Evolutionary conservation across 371 early-diverging fungal species (phyloP), one percentile per base, ranked within the genome.

Genomic region (Lichtheimia ramosa): DNA sequence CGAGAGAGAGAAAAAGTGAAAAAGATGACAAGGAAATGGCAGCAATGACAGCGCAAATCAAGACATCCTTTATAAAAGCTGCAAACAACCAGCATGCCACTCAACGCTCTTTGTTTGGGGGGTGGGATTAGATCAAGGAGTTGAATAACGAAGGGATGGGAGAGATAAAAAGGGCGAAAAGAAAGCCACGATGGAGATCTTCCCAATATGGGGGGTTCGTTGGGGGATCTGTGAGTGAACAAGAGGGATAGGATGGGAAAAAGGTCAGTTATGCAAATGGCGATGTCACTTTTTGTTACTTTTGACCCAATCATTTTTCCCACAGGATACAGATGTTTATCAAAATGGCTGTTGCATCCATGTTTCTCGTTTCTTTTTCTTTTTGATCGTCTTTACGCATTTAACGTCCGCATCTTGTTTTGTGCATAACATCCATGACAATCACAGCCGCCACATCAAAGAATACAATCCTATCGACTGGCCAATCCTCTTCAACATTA

Each of bases 41-140:
- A 56, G 56, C 20, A 55, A 25, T 40, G 48, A 52, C 18, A 63
- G 53, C 16, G 23, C n/a, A 61, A 50, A 24, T 24, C 34, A 41
- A 54, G 54, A 40, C 43, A 43, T 34, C 34, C 34, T 34, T 34
- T 34, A 34, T 16, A 27, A 28, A n/a, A 46, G 25, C 10, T 18
- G n/a, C 25, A 25, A 46, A 48, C 24, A 15, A 5, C n/a, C 24
- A 23, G 23, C 23, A 27, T 16, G 34, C 20, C 41, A 46, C 46
- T 43, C 34, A 13, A 52, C 28, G 27, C 27, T 52, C 52, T 24
- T 27, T 52, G 52, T 52, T 52, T 23, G 52, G 52, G 52, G 52
- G 52, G 34, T 8, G 34, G 34, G 34, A 34, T 34, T 34, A 10
- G 34, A 34, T 34, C 34, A 34, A 34, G 34, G 34, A 34, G 34